phyloP scores from a whole-genome alignment of 2,329 filamentous ascomycete genomes.

The Arthroderma uncinatum region DNA sequence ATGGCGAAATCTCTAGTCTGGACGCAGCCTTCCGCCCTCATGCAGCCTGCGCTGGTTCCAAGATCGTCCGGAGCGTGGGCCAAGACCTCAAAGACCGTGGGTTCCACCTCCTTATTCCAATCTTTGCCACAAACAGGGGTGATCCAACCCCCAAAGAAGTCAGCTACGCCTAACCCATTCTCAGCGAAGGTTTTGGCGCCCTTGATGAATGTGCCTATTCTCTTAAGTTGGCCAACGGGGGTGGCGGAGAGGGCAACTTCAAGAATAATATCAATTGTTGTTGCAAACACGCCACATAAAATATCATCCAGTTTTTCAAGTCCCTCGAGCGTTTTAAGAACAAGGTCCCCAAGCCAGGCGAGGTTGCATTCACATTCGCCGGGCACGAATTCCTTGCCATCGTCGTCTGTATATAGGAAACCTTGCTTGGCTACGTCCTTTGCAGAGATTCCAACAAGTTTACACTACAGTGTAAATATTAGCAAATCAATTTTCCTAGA shows the following conservation, averaged over 20 bases:
- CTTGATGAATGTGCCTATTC: not conserved
- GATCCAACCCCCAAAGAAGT: not conserved
- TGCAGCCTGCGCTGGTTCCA: not conserved
- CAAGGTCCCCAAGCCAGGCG: not conserved
- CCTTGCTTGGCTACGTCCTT: not conserved
- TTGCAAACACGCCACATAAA: not conserved
- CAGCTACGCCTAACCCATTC: not conserved
- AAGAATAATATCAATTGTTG: not conserved
- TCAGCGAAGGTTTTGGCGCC: constrained; percentile 2
- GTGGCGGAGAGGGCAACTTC: not conserved
- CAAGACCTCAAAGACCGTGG: not conserved
- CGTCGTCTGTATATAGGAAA: not conserved
- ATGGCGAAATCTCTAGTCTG: not conserved
- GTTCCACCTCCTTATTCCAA: not conserved
- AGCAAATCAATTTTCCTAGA: not conserved
- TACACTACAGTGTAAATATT: not conserved
- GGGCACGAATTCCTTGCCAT: not conserved
- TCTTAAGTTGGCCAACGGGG: not conserved
- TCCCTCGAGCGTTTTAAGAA: not conserved
- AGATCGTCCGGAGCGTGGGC: not conserved
- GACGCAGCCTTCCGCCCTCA: not conserved
- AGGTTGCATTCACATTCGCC: not conserved
- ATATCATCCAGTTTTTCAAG: not conserved
- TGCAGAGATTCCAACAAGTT: not conserved
- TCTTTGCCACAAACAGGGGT: not conserved